Base-by-base conservation (phyloP, 2,329 filamentous ascomycete species). In the Gnomoniopsis sp. region DNA sequence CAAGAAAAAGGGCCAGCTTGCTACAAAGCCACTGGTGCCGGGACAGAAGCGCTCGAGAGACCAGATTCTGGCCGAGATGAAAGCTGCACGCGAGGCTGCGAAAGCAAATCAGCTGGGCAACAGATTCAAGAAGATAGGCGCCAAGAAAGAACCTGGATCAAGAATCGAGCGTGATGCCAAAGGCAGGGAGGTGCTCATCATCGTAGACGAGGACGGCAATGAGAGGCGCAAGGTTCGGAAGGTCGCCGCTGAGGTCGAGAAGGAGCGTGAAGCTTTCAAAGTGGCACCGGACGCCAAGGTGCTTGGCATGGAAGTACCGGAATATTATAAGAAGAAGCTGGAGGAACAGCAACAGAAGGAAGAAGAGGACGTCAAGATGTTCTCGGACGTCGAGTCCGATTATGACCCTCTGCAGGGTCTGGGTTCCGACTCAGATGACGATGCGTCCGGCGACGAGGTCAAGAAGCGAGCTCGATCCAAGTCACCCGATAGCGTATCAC, bases 31-130 rank as follows among this genome's bases (percentile, higher is more conserved):
- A 1, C 69, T 82, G 14, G 79, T 75, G 2, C 73, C 83, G 0
- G 84, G 85, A 0, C 84, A 80, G 69, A 88, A 88, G 66, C 75
- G 86, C 62, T 85, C 83, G 22, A 76, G 87, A 59, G 81, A 88
- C 64, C 86, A 89, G 65, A 87, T 89, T 44, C 63, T 89, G 49
- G 87, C 86, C 1, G 86, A 88, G 55, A 72, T 89, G 65, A 89
- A 87, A 67, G 85, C 85, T 1, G 77, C 83, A 2, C 77, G 86
- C 60, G 77, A 80, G 55, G 85, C 85, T 1, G 84, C 85, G 23
- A 85, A 85, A 65, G 77, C 78, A 0, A 58, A 54, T 33, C 73
- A 79, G 2, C 70, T 89, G 7, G 83, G 85, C 0, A 75, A 79
- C 14, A 83, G 78, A 53, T 89, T 89, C 71, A 87, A 80, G 64